phyloP scores from a whole-genome alignment of 352 stramenopile species.

The Peronospora farinosa region DNA sequence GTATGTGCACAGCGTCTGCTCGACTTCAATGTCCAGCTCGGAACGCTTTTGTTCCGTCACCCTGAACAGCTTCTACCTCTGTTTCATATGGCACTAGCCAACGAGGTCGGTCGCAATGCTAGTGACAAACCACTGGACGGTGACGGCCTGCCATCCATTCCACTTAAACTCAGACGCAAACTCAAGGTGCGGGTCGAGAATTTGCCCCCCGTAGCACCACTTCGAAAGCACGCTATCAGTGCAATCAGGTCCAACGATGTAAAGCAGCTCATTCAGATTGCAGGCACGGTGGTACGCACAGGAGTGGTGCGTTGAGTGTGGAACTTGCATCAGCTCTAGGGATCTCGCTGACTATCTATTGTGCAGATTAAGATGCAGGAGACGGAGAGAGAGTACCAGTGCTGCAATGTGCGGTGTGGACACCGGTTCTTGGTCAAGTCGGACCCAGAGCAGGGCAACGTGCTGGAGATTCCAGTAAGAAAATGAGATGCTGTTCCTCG shows the following conservation, averaged over 20 bases:
- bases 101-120: constrained; percentile 35
- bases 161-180: constrained; percentile 35
- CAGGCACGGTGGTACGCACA: constrained; percentile 86
- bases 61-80: constrained; percentile 84
- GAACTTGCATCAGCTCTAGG: not conserved
- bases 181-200: constrained; percentile 85
- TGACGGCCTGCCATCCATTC: constrained; percentile 25
- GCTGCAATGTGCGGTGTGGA: constrained; percentile 63
- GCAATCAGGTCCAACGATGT: constrained; percentile 88
- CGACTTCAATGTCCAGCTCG: constrained; percentile 67
- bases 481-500: constrained; percentile 1
- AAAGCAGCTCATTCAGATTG: constrained; percentile 81
- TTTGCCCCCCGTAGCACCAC: constrained; percentile 70
- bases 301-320: constrained; percentile 51
- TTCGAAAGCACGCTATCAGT: constrained; percentile 84
- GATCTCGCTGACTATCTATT: not conserved
- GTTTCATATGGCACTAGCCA: constrained; percentile 76
- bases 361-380: constrained; percentile 90
- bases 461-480: constrained; percentile 70
- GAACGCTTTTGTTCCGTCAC: constrained; percentile 84
- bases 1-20: constrained; percentile 79
- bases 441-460: constrained; percentile 89
- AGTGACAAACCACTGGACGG: constrained; percentile 7
- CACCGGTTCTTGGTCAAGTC: constrained; percentile 81
- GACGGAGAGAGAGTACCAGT: constrained; percentile 82